Percentiles rank a stretch among this genome's conserved stretches.
These are phyloP conservation scores for Terfezia boudieri DNA, from an alignment of 495 filamentous ascomycete species.

Conservation along the genomic window DNA sequence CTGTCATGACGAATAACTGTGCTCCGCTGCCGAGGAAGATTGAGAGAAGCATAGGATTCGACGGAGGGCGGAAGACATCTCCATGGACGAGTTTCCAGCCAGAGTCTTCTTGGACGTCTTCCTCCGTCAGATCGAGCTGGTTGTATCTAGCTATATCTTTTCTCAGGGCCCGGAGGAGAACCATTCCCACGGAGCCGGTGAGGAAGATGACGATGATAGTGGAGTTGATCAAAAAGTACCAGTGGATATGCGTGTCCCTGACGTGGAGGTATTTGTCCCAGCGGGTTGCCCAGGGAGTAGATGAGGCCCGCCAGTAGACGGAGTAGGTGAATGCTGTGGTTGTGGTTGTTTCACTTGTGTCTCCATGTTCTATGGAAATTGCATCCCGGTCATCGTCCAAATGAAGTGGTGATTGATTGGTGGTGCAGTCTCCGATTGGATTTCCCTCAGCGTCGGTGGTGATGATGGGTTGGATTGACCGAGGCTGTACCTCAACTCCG, in stretches of 20 bases:
- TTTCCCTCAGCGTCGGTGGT: slow-evolving; percentile 32
- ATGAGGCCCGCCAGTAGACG: slow-evolving; percentile 59
- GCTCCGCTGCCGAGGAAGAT: slow-evolving; percentile 82
- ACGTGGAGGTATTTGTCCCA: slow-evolving; percentile 98
- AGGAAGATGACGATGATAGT: slow-evolving; percentile 83
- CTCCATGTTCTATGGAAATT: slow-evolving; percentile 25
- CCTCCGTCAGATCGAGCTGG: slow-evolving; percentile 60
- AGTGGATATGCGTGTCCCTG: slow-evolving; percentile 88
- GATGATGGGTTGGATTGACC: slow-evolving; percentile 28
- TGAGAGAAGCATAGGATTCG: slow-evolving; percentile 60
- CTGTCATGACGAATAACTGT: slow-evolving; percentile 94
- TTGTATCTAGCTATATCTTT: slow-evolving; percentile 96
- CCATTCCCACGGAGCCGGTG: slow-evolving; percentile 69
- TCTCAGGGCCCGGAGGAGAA: slow-evolving; percentile 61
- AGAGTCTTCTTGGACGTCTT: slow-evolving; percentile 90
- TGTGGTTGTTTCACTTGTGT: not conserved
- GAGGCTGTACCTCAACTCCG: slow-evolving; percentile 67
- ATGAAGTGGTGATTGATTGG: not conserved
- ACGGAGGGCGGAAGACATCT: slow-evolving; percentile 82
- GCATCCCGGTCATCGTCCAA: slow-evolving; percentile 11
- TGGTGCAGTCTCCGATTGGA: slow-evolving; percentile 38
- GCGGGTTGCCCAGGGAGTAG: slow-evolving; percentile 77
- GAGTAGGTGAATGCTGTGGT: slow-evolving; percentile 66
- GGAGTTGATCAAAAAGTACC: slow-evolving; percentile 91
- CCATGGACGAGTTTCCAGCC: slow-evolving; percentile 98